Evolutionary conservation across 1,284 basidiomycete genomes (phyloP).

Genomic region (Xerocomus amazonicus): DNA sequence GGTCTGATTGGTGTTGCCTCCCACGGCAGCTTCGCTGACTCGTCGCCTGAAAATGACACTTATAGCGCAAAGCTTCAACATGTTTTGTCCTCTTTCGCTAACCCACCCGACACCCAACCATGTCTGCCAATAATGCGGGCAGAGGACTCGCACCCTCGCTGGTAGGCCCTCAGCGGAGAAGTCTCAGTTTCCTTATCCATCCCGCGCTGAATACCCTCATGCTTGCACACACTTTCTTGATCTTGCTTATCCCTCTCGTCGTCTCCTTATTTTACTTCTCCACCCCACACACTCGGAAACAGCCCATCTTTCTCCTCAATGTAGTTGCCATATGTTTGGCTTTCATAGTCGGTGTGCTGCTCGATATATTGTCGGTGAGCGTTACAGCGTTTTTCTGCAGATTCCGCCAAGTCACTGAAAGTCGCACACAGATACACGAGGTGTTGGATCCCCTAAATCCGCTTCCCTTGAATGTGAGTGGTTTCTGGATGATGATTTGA

Average conservation of each 20-base stretch:
- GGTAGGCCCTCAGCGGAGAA: not conserved
- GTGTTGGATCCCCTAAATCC: slow-evolving; percentile 16
- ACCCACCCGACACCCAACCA: not conserved
- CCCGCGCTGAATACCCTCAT: slow-evolving; percentile 13
- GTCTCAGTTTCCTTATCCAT: not conserved
- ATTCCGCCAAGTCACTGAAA: not conserved
- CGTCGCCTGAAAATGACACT: not conserved
- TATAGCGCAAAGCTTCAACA: not conserved
- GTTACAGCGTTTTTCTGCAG: not conserved
- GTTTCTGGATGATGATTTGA: not conserved
- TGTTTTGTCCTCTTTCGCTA: not conserved
- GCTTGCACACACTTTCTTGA: slow-evolving; percentile 20
- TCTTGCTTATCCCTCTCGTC: slow-evolving; percentile 23
- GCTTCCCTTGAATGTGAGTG: slow-evolving; percentile 4
- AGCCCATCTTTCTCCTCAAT: slow-evolving; percentile 25
- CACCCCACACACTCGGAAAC: slow-evolving; percentile 14
- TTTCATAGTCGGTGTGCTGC: slow-evolving; percentile 14
- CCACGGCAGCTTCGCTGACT: not conserved
- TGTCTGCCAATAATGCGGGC: not conserved
- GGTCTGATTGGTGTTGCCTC: not conserved
- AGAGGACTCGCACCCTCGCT: not conserved
- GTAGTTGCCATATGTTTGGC: slow-evolving; percentile 17
- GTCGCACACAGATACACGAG: slow-evolving; percentile 12
- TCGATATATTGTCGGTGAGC: slow-evolving; percentile 16
- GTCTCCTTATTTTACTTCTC: slow-evolving; percentile 27